Base-by-base conservation (phyloP, 352 stramenopile species). In the Pythium rhizo-oryzae region DNA sequence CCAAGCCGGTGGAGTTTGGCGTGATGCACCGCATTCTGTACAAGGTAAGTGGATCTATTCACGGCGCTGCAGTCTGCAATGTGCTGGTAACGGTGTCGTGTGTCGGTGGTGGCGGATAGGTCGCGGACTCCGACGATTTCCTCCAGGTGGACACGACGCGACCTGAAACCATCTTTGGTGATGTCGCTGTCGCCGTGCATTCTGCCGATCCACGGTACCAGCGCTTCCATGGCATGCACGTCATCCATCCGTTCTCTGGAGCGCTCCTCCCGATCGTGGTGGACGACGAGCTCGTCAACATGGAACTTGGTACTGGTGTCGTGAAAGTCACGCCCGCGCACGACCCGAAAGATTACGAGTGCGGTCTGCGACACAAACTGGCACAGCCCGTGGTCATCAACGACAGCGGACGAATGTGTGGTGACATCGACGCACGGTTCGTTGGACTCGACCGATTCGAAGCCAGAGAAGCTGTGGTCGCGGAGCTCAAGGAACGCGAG, bases 291-390 rank as follows among this genome's bases (percentile, higher is more conserved):
- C 84, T 99, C 1, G 98, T 99, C 12, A 98, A 99, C 69, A 99
- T 99, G 97, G 84, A 91, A 56, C 97, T 99, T 50, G 98, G 98
- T 65, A 99, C 98, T 0, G 98, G 97, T 90, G 88, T 93, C 39
- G 85, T 96, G 19, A 94, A 97, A 82, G 97, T 99, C 51, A 99
- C 98, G n/a, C 98, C 98, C 4, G 97, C 97, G 15, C 98, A 99
- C 71, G 98, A 99, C 76, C 93, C 97, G 4, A 99, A 99, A 68
- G 98, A 99, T 85, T 99, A 99, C 80, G 97, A 99, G 72, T 99
- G 97, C 72, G 98, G 97, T 16, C 92, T 97, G 72, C 84, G 98
- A 23, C 96, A 99, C 67, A 82, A 89, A 43, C 83, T 99, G n/a
- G 72, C 81, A 1, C 76, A 92, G 60, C 71, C 82, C 33, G 72